Evolutionary conservation across 139 green algal species (phyloP).

Genomic region (Micractinium sp.): DNA sequence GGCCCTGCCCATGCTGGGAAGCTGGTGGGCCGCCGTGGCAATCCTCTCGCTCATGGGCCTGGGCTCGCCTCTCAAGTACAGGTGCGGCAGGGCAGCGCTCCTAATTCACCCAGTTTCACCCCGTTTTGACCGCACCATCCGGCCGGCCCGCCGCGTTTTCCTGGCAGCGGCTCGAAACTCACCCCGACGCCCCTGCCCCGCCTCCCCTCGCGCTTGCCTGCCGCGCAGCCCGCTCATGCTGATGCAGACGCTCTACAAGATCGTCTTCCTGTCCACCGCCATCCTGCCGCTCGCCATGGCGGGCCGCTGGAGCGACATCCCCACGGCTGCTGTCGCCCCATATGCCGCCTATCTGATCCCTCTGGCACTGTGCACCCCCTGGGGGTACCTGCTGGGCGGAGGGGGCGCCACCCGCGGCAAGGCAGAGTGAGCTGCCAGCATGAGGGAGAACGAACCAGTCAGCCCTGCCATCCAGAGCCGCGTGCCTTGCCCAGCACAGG

Average conservation of each 20-base stretch:
- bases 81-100: background rate
- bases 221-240: conserved; percentile 9
- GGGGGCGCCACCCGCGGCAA: background rate
- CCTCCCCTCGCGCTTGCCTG: background rate
- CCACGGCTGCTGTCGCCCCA: too few relatives aligned
- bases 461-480: too few relatives aligned
- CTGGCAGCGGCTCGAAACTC: background rate
- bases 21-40: background rate
- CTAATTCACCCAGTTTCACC: too few relatives aligned
- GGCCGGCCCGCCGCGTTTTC: background rate
- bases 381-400: conserved; percentile 3
- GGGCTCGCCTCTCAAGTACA: conserved; percentile 1
- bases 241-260: conserved; percentile 8
- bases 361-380: background rate
- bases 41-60: background rate
- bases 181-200: background rate
- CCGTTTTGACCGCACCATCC: too few relatives aligned
- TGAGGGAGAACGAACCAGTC: too few relatives aligned
- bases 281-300: background rate
- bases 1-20: background rate
- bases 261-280: conserved; percentile 1
- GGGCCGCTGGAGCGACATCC: background rate
- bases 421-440: background rate
- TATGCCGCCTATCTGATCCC: background rate
- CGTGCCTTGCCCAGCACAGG: too few relatives aligned